Percentiles rank a stretch among this genome's conserved stretches.
These are phyloP conservation scores for Saccharomycopsis fermentans DNA, from an alignment of 805 yeast genomes.

Conservation along the genomic window DNA sequence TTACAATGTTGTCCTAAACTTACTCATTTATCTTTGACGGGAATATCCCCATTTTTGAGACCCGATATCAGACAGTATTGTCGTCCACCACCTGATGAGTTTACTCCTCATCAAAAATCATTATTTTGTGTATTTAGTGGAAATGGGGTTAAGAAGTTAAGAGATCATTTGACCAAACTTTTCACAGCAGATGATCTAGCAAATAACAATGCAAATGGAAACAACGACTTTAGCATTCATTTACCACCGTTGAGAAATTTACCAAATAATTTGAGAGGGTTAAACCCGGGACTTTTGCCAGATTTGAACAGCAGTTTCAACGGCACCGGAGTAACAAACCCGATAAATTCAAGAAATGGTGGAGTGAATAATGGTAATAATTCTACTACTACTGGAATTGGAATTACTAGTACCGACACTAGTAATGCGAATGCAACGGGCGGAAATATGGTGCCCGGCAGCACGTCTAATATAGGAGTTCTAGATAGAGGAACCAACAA, in stretches of 20 bases:
- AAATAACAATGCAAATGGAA: not conserved
- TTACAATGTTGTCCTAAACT: conserved; percentile 74
- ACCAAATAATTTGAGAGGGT: not conserved
- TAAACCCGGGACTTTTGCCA: not conserved
- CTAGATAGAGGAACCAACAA: not conserved
- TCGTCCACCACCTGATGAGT: conserved; percentile 87
- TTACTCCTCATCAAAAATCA: conserved; percentile 74
- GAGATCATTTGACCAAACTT: conserved; percentile 43
- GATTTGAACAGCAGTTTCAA: conserved; percentile 2
- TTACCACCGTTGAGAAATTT: not conserved
- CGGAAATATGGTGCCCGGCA: not conserved
- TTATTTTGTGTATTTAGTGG: conserved; percentile 93
- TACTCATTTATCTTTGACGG: conserved; percentile 87
- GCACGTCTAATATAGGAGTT: not conserved
- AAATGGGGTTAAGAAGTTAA: conserved; percentile 66
- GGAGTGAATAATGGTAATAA: not conserved
- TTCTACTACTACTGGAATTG: not conserved
- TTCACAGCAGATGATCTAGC: conserved; percentile 6
- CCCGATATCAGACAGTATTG: conserved; percentile 79
- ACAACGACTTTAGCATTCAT: not conserved
- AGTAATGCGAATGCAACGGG: not conserved
- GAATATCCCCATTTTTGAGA: conserved; percentile 80
- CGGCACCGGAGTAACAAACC: not conserved
- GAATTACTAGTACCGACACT: not conserved
- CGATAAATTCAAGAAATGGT: not conserved